Evolutionary conservation across 2,329 filamentous ascomycete genomes (phyloP).

Genomic region (Pseudocercospora vitis): DNA sequence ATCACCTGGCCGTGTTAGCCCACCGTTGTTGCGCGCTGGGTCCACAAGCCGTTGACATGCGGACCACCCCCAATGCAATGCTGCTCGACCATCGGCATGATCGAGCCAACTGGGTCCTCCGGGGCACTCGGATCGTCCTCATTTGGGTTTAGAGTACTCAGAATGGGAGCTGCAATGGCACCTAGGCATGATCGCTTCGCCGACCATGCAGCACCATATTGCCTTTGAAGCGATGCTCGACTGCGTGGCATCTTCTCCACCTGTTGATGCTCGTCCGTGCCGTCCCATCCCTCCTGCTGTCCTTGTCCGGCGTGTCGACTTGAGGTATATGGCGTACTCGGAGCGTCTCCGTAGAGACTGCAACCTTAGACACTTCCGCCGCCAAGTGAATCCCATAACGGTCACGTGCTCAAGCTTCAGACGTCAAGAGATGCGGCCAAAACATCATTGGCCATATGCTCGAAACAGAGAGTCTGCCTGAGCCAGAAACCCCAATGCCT

Average conservation of each 20-base stretch:
- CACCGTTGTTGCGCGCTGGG: conserved; percentile 20
- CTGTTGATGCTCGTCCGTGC: conserved; percentile 42
- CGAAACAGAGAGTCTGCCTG: conserved; percentile 4
- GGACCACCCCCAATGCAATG: conserved; percentile 18
- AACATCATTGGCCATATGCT: not conserved
- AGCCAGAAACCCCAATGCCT: conserved; percentile 8
- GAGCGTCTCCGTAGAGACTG: conserved; percentile 21
- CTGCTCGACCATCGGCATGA: conserved; percentile 21
- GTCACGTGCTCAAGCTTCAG: conserved; percentile 21
- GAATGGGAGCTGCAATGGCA: conserved; percentile 30
- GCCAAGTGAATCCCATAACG: conserved; percentile 19
- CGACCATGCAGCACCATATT: conserved; percentile 30
- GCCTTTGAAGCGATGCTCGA: conserved; percentile 30
- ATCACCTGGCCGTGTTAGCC: conserved; percentile 4
- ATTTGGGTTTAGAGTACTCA: conserved; percentile 43
- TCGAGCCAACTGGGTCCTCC: conserved; percentile 48
- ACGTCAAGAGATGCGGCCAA: conserved; percentile 7
- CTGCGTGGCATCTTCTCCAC: conserved; percentile 48
- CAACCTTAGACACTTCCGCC: conserved; percentile 17
- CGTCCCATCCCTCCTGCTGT: conserved; percentile 43
- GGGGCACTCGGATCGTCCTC: conserved; percentile 45
- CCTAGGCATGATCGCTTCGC: conserved; percentile 29
- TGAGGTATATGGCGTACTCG: conserved; percentile 21
- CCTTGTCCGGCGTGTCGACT: conserved; percentile 27
- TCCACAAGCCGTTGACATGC: conserved; percentile 20